Percentiles rank a stretch among this genome's conserved stretches.
Evolutionary conservation across 148 eudicot species (phyloP).

Genomic region (Spergularia bocconei): DNA sequence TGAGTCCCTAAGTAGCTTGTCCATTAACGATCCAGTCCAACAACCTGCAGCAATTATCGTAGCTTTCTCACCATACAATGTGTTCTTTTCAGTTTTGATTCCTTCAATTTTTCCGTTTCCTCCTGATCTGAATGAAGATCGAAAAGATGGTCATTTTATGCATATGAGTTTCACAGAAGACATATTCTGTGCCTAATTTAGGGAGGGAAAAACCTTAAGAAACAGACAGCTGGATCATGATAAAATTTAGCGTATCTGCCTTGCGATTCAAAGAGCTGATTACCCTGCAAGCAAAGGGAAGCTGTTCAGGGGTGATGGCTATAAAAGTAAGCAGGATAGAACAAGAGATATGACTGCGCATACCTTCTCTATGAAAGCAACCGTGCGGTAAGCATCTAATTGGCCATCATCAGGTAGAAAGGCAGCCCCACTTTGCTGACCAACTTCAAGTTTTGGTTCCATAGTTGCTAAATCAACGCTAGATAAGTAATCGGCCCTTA

Average conservation of each 20-base stretch:
- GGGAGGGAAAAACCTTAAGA: constrained; percentile 48
- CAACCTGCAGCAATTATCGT: constrained; percentile 79
- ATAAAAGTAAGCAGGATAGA: constrained; percentile 5
- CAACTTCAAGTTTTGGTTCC: constrained; percentile 73
- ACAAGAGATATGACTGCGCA: background rate
- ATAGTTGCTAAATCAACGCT: constrained; percentile 39
- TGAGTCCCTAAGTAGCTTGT: constrained; percentile 45
- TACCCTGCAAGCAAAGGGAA: constrained; percentile 43
- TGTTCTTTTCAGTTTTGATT: constrained; percentile 61
- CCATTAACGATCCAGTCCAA: constrained; percentile 90
- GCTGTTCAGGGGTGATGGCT: constrained; percentile 4
- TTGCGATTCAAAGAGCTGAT: constrained; percentile 57
- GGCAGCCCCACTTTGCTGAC: constrained; percentile 60
- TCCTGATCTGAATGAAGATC: constrained; percentile 44
- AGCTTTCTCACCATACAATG: constrained; percentile 61
- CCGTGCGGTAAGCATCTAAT: constrained; percentile 68
- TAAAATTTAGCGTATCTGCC: constrained; percentile 88
- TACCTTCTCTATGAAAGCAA: constrained; percentile 76
- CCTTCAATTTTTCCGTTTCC: constrained; percentile 59
- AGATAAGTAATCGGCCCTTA: constrained; percentile 64
- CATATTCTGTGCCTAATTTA: background rate
- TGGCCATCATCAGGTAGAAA: constrained; percentile 82
- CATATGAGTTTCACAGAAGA: background rate
- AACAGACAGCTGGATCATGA: constrained; percentile 65
- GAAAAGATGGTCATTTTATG: background rate